phyloP scores from a whole-genome alignment of 805 yeast genomes.

The Candida krabiensis region DNA sequence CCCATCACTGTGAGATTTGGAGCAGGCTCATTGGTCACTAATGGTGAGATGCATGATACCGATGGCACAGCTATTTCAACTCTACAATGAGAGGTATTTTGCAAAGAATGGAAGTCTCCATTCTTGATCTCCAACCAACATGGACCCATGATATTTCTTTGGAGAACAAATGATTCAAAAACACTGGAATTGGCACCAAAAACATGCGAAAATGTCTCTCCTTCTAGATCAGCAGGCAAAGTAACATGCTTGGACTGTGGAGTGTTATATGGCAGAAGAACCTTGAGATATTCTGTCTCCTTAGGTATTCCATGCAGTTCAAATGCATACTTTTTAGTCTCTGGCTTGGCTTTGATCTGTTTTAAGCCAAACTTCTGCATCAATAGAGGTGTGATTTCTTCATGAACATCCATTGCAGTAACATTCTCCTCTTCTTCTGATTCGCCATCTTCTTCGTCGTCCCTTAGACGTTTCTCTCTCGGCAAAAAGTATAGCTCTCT shows the following conservation, averaged over 20 bases:
- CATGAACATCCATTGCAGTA: constrained; percentile 66
- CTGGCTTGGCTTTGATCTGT: constrained; percentile 67
- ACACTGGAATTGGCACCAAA: constrained; percentile 75
- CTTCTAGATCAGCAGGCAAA: constrained; percentile 64
- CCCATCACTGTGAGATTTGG: constrained; percentile 77
- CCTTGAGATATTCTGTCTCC: constrained; percentile 76
- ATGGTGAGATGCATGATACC: constrained; percentile 49
- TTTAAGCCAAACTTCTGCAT: constrained; percentile 62
- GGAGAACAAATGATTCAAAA: constrained; percentile 84
- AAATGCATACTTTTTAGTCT: constrained; percentile 80
- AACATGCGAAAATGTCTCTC: constrained; percentile 73
- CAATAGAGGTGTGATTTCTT: constrained; percentile 69
- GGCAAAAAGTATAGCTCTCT: constrained; percentile 83
- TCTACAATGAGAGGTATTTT: constrained; percentile 75
- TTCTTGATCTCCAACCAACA: constrained; percentile 84
- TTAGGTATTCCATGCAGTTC: constrained; percentile 78
- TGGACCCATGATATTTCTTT: constrained; percentile 91
- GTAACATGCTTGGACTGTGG: constrained; percentile 49
- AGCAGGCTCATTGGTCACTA: constrained; percentile 41
- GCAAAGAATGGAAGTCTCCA: constrained; percentile 57
- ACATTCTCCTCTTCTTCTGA: constrained; percentile 30
- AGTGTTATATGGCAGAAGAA: constrained; percentile 71
- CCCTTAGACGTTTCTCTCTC: constrained; percentile 35
- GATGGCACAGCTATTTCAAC: constrained; percentile 64
- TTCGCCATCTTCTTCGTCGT: constrained; percentile 30